Conservation (phyloP, 75 land plant genomes). For the Pseudotsuga menziesii region DNA sequence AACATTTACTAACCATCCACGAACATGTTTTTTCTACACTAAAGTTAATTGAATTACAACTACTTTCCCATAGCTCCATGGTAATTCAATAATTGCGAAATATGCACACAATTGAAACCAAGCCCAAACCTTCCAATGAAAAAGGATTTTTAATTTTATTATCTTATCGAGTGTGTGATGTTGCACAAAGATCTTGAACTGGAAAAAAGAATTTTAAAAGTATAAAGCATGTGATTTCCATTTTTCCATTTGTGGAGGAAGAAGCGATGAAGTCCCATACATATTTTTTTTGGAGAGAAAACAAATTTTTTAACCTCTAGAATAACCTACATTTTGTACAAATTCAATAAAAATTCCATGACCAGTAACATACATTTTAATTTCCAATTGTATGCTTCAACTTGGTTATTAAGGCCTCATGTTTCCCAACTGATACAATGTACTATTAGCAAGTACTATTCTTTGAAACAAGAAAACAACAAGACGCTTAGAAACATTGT, state of each 20-base stretch:
- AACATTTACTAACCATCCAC: no score
- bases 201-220: no score
- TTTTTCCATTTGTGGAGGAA: constrained; percentile 31
- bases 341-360: constrained; percentile 89
- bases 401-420: constrained; percentile 87
- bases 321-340: constrained; percentile 96
- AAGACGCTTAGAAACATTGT: constrained; percentile 87
- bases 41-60: no score
- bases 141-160: no score
- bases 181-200: no score
- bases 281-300: constrained; percentile 84
- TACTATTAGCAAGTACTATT: constrained; percentile 83
- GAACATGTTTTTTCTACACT: no score
- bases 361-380: constrained; percentile 91
- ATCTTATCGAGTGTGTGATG: no score
- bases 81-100: no score
- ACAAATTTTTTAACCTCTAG: constrained; percentile 76
- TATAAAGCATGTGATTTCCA: no score
- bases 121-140: no score
- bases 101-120: no score
- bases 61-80: no score
- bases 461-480: constrained; percentile 79
- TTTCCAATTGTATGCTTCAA: constrained; percentile 75
- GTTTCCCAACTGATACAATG: constrained; percentile 59
- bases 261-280: constrained; percentile 82